Conservation (phyloP, 176 grass and related monocot species). For the Hordeum vulgare region DNA sequence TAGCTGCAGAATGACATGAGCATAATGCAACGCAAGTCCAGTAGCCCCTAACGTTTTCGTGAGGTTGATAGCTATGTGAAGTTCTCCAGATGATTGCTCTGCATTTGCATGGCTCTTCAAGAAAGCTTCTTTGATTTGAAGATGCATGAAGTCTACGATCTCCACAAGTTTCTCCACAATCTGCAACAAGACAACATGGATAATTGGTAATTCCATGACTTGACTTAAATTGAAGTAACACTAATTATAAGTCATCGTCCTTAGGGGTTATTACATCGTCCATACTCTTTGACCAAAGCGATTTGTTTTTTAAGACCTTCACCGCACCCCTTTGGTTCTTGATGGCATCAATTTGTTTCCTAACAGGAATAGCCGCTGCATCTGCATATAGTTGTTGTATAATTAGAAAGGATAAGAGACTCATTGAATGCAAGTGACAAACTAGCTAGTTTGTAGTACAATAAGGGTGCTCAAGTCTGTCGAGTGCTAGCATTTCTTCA, state of each 20-base stretch:
- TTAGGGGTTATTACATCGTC: conserved; percentile 33
- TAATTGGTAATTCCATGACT: neutral
- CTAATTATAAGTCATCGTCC: neutral
- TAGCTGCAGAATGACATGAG: conserved; percentile 47
- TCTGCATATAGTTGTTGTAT: neutral
- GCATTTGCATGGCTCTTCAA: conserved; percentile 2
- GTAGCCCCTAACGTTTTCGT: conserved; percentile 24
- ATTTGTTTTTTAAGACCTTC: conserved; percentile 38
- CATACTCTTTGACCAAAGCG: conserved; percentile 48
- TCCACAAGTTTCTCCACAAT: conserved; percentile 43
- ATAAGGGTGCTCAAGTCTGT: conserved; percentile 37
- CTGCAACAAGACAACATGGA: conserved; percentile 25
- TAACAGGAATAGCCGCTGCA: neutral
- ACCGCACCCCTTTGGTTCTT: conserved; percentile 38
- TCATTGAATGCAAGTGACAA: neutral
- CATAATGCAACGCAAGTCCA: conserved; percentile 61
- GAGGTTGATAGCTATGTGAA: neutral
- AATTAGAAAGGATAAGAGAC: neutral
- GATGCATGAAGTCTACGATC: conserved; percentile 25
- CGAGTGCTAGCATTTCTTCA: conserved; percentile 38
- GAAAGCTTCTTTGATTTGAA: conserved; percentile 33
- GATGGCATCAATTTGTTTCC: neutral
- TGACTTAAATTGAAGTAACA: neutral
- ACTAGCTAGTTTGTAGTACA: conserved; percentile 3
- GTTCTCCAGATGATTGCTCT: neutral